These are phyloP conservation scores for Arctium lappa DNA, from an alignment of 129 eudicot species.

Conservation along the genomic window DNA sequence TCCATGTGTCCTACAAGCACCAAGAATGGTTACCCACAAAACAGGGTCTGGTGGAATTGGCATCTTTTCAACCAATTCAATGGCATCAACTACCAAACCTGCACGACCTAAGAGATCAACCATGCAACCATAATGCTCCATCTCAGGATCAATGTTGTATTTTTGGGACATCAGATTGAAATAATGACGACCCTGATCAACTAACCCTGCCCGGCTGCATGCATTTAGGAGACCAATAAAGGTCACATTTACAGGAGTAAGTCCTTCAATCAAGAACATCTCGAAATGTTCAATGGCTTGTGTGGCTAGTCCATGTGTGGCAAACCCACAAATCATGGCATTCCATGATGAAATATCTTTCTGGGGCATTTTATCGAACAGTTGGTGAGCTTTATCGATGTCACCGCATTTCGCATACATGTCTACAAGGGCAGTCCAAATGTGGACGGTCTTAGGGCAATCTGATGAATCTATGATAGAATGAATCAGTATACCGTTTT, in stretches of 20 bases:
- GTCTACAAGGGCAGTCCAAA: constrained; percentile 30
- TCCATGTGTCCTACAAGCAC: constrained; percentile 31
- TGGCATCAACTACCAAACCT: constrained; percentile 23
- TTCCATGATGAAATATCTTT: constrained; percentile 29
- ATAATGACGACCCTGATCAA: constrained; percentile 28
- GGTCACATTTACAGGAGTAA: constrained; percentile 17
- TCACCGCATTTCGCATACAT: constrained; percentile 34
- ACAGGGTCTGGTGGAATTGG: constrained; percentile 22
- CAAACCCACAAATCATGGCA: constrained; percentile 31
- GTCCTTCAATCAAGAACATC: constrained; percentile 4
- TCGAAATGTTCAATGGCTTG: constrained; percentile 21
- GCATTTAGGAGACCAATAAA: constrained; percentile 28
- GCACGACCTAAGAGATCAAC: constrained; percentile 35
- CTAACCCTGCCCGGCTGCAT: constrained; percentile 27
- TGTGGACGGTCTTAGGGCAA: constrained; percentile 14
- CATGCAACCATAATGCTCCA: constrained; percentile 46
- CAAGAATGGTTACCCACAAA: constrained; percentile 34
- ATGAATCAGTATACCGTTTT: constrained; percentile 21
- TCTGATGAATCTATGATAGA: not conserved
- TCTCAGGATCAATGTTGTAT: constrained; percentile 23
- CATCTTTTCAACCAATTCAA: constrained; percentile 31
- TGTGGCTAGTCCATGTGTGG: constrained; percentile 25
- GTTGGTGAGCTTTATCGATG: constrained; percentile 13
- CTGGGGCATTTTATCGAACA: constrained; percentile 17
- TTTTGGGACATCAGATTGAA: constrained; percentile 26